Percentiles rank a stretch among this genome's conserved stretches.
Evolutionary conservation across 75 land plant species (phyloP).

Genomic region (Pinus albicaulis): DNA sequence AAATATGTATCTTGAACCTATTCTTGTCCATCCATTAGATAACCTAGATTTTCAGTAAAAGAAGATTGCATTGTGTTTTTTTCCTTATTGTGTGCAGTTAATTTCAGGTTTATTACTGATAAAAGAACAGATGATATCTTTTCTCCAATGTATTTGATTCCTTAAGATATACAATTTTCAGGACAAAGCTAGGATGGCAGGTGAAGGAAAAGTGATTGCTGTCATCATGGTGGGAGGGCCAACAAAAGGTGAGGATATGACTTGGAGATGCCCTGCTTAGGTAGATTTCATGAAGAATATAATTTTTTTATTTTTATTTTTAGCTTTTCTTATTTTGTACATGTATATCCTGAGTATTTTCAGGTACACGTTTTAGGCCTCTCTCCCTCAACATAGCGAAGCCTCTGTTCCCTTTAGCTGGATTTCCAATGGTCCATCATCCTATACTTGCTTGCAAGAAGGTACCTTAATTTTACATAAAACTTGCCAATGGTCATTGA

Average conservation of each 20-base stretch:
- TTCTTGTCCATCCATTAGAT: not conserved
- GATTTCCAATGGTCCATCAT: conserved; percentile 58
- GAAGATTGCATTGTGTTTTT: not conserved
- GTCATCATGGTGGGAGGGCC: conserved; percentile 58
- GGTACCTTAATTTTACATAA: conserved; percentile 17
- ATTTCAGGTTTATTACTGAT: not conserved
- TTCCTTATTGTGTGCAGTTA: not conserved
- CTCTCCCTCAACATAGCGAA: conserved; percentile 49
- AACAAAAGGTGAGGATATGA: conserved; percentile 33
- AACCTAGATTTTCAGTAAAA: not conserved
- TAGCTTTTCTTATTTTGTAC: not conserved
- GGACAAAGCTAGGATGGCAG: conserved; percentile 1
- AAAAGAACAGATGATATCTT: not conserved
- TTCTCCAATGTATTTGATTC: not conserved
- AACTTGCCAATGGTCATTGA: not conserved
- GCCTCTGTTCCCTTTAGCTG: conserved; percentile 51
- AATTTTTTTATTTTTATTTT: not conserved
- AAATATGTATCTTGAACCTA: not conserved
- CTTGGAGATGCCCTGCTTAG: not conserved
- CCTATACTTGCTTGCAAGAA: conserved; percentile 58
- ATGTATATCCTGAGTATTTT: not conserved
- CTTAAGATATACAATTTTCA: not conserved
- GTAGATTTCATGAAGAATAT: not conserved
- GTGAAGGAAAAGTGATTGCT: conserved; percentile 27
- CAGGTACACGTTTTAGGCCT: conserved; percentile 59